Evolutionary conservation across 2,329 filamentous ascomycete genomes (phyloP), one percentile per base, ranked within the genome.

Genomic region (Colletotrichum sp.): DNA sequence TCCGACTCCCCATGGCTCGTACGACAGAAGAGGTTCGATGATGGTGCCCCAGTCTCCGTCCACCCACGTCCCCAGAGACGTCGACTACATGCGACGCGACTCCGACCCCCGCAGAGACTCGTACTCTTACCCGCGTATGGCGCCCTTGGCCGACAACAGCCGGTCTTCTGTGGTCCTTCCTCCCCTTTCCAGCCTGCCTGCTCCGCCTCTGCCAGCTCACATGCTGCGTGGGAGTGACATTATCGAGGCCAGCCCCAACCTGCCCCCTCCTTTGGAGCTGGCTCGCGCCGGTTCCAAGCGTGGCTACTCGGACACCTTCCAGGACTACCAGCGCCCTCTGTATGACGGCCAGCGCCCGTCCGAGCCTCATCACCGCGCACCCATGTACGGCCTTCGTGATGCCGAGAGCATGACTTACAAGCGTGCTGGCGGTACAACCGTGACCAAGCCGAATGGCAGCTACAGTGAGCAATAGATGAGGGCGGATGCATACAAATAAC

Each of bases 31-130:
- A 57, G 62, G 62, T 10, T 81, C 83, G 66, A 83, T 81, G 21
- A 84, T 83, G 34, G 80, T 81, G 10, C 86, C 88, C 39, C 84
- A 84, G 4, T 85, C 87, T 15, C 83, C 85, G 12, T 84, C 84
- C 1, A 71, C 79, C 10, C 83, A 82, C 78, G 62, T 26, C 4
- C 44, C 74, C 7, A 71, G 57, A 28, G 77, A 76, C 5, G 24
- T 26, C 8, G 72, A 76, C 9, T 49, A 52, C 30, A 16, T 18
- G 9, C 57, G 70, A 8, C 69, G 72, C 7, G 77, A 76, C 13
- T 55, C 62, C 3, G 76, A 57, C n/a, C 67, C 79, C 82, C 77
- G 75, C 18, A 71, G 71, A 57, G 71, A 77, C 15, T 75, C 75
- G 75, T 80, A 82, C 77, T 69, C 81, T 77, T 63, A 83, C 66